Percentiles rank a stretch among this genome's conserved stretches.
phyloP scores from a whole-genome alignment of 345 rosid genomes.

The Eucalyptus sideroxylon region DNA sequence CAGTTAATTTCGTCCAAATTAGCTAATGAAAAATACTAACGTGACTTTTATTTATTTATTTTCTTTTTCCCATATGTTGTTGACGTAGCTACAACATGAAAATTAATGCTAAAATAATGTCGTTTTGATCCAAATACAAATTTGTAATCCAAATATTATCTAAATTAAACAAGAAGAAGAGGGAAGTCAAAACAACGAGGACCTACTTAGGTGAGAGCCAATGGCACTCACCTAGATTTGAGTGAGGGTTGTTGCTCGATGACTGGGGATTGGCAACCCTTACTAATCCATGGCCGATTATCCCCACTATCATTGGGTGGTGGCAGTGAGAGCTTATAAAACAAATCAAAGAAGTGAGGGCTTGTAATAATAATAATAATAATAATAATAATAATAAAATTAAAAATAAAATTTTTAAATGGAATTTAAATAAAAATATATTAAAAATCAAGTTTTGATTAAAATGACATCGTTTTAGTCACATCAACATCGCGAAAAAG shows the following conservation, averaged over 20 bases:
- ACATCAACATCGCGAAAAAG: fast-evolving
- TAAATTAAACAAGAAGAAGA: no score
- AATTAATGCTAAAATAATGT: not conserved
- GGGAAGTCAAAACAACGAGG: not conserved
- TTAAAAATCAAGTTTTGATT: fast-evolving
- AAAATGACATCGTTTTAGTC: fast-evolving
- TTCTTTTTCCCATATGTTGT: not conserved
- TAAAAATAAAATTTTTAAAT: no score
- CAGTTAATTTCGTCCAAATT: no score
- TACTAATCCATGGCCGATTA: fast-evolving
- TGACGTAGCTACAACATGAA: no score
- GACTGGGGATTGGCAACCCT: fast-evolving
- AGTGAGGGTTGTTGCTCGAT: fast-evolving
- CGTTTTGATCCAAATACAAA: no score
- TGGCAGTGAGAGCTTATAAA: no score
- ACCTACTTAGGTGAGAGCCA: not conserved
- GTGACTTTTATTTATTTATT: no score
- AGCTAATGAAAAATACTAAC: no score
- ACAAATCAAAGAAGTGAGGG: fast-evolving
- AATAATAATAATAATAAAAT: no score
- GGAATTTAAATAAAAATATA: fast-evolving
- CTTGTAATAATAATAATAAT: no score
- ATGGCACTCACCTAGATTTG: no score
- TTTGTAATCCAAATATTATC: no score
- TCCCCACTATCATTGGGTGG: fast-evolving